A percentile compares a stretch with the other conserved stretches of the same genome.
Evolutionary conservation across 257 asterid species (phyloP).

Genomic region (Solanum neorickii): DNA sequence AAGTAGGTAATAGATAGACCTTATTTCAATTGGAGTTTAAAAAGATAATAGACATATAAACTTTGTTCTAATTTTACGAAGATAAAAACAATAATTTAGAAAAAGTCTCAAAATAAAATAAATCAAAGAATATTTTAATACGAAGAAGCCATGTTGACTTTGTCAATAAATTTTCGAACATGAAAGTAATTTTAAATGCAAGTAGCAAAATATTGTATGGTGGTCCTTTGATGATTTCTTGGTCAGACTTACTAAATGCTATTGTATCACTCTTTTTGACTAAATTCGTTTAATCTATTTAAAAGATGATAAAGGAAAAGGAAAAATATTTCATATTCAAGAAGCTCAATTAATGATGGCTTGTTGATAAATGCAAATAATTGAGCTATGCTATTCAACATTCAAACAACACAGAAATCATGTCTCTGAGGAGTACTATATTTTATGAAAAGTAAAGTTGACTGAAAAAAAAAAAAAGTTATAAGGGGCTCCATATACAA

Average conservation of each 20-base stretch:
- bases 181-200: not conserved
- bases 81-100: too few species aligned
- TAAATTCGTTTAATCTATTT: not conserved
- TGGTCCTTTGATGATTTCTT: not conserved
- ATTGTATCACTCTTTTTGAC: not conserved
- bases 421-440: not conserved
- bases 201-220: not conserved
- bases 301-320: too few species aligned
- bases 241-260: not conserved
- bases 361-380: not conserved
- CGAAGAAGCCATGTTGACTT: not conserved
- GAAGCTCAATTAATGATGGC: not conserved
- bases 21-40: too few species aligned
- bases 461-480: not conserved
- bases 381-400: not conserved
- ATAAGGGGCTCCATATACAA: not conserved
- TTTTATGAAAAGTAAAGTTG: not conserved
- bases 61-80: too few species aligned
- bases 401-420: not conserved
- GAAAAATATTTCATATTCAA: not conserved
- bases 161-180: not conserved
- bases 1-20: too few species aligned
- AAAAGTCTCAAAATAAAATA: too few species aligned
- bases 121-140: not conserved
- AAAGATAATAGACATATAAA: too few species aligned